Percentiles rank a stretch among this genome's conserved stretches.
Conservation (phyloP, 352 stramenopile genomes). For the Vaucheria bursata region DNA sequence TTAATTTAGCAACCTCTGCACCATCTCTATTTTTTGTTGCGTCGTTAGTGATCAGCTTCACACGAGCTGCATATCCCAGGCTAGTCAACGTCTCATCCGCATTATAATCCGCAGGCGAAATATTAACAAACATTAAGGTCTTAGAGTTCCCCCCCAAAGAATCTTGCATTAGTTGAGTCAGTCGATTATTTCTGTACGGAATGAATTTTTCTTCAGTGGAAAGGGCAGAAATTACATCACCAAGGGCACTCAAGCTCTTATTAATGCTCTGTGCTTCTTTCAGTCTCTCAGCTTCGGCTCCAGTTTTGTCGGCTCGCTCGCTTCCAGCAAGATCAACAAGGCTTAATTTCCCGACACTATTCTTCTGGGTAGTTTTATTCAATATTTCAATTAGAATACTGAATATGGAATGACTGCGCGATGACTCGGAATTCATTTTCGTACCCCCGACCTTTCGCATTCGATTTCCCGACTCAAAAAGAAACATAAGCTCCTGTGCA, state of each 20-base stretch:
- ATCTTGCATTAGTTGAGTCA: slow-evolving; percentile 56
- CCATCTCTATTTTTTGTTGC: slow-evolving; percentile 51
- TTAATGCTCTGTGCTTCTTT: slow-evolving; percentile 73
- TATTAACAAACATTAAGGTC: slow-evolving; percentile 56
- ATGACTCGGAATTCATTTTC: slow-evolving; percentile 52
- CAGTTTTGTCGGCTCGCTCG: slow-evolving; percentile 88
- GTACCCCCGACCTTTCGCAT: slow-evolving; percentile 70
- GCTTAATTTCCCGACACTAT: slow-evolving; percentile 71
- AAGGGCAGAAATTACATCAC: slow-evolving; percentile 77
- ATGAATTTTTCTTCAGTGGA: slow-evolving; percentile 73
- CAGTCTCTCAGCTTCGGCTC: slow-evolving; percentile 47
- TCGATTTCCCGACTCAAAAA: slow-evolving; percentile 74
- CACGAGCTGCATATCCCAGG: slow-evolving; percentile 51
- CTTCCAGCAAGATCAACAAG: slow-evolving; percentile 94
- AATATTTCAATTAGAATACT: slow-evolving; percentile 39
- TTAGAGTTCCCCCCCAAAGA: slow-evolving; percentile 55
- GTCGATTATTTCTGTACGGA: slow-evolving; percentile 65
- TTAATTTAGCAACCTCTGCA: slow-evolving; percentile 53
- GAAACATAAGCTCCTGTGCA: slow-evolving; percentile 63
- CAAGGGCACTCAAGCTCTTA: slow-evolving; percentile 71
- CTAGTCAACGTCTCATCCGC: slow-evolving; percentile 47
- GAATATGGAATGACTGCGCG: slow-evolving; percentile 51
- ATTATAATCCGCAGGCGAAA: slow-evolving; percentile 55
- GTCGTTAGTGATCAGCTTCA: slow-evolving; percentile 56
- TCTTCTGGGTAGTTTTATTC: slow-evolving; percentile 69